These are phyloP conservation scores for Leccinum subgranulosum DNA, from an alignment of 768 basidiomycete genomes.

Conservation along the genomic window DNA sequence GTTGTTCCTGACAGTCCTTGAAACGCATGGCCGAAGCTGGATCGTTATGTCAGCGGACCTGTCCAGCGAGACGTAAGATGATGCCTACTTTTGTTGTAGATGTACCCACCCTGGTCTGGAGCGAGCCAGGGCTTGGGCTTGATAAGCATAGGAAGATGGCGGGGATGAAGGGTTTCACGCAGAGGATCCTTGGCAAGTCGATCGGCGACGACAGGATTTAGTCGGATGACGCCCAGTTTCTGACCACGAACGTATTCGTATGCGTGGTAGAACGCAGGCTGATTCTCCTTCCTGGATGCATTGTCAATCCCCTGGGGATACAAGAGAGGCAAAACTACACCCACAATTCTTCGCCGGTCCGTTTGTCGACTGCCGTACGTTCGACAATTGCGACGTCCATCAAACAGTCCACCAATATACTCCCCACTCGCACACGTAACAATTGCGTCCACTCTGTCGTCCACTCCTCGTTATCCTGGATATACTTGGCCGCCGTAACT, in stretches of 20 bases:
- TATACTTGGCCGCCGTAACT: conserved; percentile 60
- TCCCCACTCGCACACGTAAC: conserved; percentile 74
- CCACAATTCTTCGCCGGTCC: conserved; percentile 59
- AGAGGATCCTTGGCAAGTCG: conserved; percentile 74
- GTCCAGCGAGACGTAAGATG: not conserved
- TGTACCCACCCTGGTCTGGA: conserved; percentile 77
- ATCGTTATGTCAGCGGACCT: conserved; percentile 1
- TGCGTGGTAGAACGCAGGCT: conserved; percentile 87
- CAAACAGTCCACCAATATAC: conserved; percentile 76
- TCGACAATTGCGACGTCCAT: conserved; percentile 82
- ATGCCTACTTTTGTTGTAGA: conserved; percentile 68
- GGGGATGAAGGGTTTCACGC: conserved; percentile 76
- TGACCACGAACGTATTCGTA: conserved; percentile 94
- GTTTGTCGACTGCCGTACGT: conserved; percentile 54
- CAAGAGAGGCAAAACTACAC: conserved; percentile 26
- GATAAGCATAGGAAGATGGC: conserved; percentile 94
- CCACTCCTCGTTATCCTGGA: conserved; percentile 68
- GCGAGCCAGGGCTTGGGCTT: conserved; percentile 85
- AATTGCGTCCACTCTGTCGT: conserved; percentile 80
- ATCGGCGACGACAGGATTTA: conserved; percentile 78
- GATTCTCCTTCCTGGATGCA: conserved; percentile 58
- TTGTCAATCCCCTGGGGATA: conserved; percentile 3
- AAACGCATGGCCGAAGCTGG: conserved; percentile 82
- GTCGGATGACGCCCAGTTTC: conserved; percentile 87
- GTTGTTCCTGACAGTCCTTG: conserved; percentile 86